Base-by-base conservation (phyloP, 2,329 filamentous ascomycete genomes). In the Conoideocrella luteorostrata region DNA sequence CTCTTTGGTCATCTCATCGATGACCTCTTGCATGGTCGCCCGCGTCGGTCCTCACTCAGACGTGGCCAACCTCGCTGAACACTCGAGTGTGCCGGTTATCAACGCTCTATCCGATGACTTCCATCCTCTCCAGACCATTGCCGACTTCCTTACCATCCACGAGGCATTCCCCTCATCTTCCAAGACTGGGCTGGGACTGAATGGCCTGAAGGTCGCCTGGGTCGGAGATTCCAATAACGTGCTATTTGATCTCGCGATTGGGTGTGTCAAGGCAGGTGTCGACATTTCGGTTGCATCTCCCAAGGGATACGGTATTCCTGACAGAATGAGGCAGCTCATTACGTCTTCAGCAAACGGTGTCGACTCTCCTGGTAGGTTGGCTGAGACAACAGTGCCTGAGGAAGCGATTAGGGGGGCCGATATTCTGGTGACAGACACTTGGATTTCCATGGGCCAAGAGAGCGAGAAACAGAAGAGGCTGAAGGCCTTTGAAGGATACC, bases 361-460 rank as follows among this genome's bases (percentile, higher is more conserved):
- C 5, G 55, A 68, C 13, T 72, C 68, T 1, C 73, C 82, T 2
- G 86, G 86, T 13, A 81, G 75, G 53, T 72, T 96, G 26, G 69
- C 68, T 5, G 85, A 95, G 65, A 94, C 88, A 1, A 84, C 75
- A 18, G 70, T 85, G 1, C 93, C 91, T 0, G 87, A 93, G 61
- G 87, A 95, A 57, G 93, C 77, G 5, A 81, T 96, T 59, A 86
- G 86, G 69, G 71, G 83, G 51, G 91, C 93, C 3, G 85, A 98
- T 61, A 77, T 97, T 42, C 72, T 98, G 46, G 89, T 97, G 18
- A 98, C 93, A 1, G 93, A 98, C 59, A 98, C 93, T 1, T 98
- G 93, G 93, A 79, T 98, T 24, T 95, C 88, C 2, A 98, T 98
- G 93, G 93, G 93, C 37, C 91, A 97, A 66, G 93, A 98, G 65